A percentile compares a stretch with the other conserved stretches of the same genome.
phyloP scores from a whole-genome alignment of 108 stramenopile genomes.

The Aurantiochytrium sp. region DNA sequence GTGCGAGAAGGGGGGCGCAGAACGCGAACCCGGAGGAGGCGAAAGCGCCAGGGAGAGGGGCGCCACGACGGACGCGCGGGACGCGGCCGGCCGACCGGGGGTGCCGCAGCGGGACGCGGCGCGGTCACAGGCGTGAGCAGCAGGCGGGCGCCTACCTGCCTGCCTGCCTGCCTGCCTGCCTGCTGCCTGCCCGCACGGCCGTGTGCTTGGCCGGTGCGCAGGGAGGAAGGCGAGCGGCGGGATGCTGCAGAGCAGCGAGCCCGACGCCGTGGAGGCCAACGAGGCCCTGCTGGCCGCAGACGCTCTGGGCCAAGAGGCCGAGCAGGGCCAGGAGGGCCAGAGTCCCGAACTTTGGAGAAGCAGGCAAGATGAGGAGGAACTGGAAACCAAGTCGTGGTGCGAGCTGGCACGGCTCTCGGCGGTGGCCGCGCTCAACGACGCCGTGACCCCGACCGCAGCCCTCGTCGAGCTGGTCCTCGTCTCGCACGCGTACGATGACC shows the following conservation, averaged over 20 bases:
- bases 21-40: too few species aligned
- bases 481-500: background rate
- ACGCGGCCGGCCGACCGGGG: too few species aligned
- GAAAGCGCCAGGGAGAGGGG: too few species aligned
- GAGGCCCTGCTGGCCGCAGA: background rate
- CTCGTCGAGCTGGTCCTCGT: background rate
- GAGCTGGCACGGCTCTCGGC: background rate
- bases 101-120: too few species aligned
- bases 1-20: too few species aligned
- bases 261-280: background rate
- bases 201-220: too few species aligned
- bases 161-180: too few species aligned
- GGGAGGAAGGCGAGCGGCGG: too few species aligned
- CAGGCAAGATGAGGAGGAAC: background rate
- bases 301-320: background rate
- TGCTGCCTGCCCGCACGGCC: too few species aligned
- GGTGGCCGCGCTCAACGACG: background rate
- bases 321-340: background rate
- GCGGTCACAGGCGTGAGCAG: too few species aligned
- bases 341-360: background rate
- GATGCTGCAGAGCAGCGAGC: background rate
- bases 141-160: too few species aligned
- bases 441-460: background rate
- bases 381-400: background rate
- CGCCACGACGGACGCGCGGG: too few species aligned